Base-by-base conservation (phyloP, 495 filamentous ascomycete genomes). In the Xylaria flabelliformis region DNA sequence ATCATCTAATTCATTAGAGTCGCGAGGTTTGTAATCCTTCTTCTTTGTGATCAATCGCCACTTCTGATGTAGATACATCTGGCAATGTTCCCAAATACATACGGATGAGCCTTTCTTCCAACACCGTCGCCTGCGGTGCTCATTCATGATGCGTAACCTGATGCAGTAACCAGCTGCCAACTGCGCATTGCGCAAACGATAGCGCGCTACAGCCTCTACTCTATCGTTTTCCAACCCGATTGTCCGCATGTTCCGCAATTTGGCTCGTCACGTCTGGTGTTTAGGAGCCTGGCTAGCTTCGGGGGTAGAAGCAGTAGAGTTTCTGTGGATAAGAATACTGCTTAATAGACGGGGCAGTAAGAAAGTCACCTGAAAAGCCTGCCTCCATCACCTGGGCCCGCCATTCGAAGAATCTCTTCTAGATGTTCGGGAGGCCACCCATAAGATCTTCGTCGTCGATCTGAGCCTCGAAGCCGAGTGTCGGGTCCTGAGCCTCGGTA, bases 391-490 rank as follows among this genome's bases (percentile, higher is more conserved):
- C 1, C 9, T 55, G 8, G n/a, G 48, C n/a, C 21, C 3, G 9
- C 9, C 10, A 12, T 13, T 29, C 3, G 9, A 4, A 24, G 9
- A 32, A 7, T 32, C 8, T 32, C 4, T 29, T 21, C 75, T 74
- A 50, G 74, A 82, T 19, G 48, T 51, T 51, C 26, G 76, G 21
- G 9, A 82, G 53, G 53, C 87, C 86, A 39, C 82, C 88, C 91
- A 93, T 92, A 51, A 93, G 81, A 75, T 93, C 90, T 77, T 92
- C 90, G 62, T 92, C 90, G 63, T 89, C 85, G 4, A 89, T 82
- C 56, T 81, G 76, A 6, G 76, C 76, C 70, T 81, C 81, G 50
- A 83, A 82, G 15, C 69, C 76, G 9, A 66, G 75, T 70, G 75
- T 72, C 39, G 69, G 76, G 58, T 78, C 74, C 41, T 67, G 75